A percentile compares a stretch with the other conserved stretches of the same genome.
These are phyloP conservation scores for Malus asiatica DNA, from an alignment of 306 rosid species.

Conservation along the genomic window DNA sequence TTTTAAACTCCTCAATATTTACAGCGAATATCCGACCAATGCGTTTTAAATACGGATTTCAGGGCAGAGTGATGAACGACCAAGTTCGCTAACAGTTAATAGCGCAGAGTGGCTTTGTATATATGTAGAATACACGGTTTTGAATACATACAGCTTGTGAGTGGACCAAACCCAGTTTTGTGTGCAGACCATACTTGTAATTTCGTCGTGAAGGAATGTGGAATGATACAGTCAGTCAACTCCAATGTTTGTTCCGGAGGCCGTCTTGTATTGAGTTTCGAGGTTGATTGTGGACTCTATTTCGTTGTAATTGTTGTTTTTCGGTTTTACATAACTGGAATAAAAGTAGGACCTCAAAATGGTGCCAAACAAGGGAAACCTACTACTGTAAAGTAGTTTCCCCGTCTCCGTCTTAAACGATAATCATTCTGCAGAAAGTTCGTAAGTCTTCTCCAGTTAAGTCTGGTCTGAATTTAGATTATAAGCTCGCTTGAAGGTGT, in stretches of 20 bases:
- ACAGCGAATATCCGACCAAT: not conserved
- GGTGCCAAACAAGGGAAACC: not conserved
- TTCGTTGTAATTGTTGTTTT: slow-evolving; percentile 1
- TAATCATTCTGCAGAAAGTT: not conserved
- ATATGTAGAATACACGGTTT: not conserved
- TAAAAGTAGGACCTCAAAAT: not conserved
- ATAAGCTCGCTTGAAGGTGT: too few species aligned
- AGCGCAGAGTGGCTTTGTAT: slow-evolving; percentile 1
- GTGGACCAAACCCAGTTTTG: slow-evolving; percentile 16
- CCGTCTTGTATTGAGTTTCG: slow-evolving; percentile 38
- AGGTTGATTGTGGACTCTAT: not conserved
- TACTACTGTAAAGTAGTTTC: not conserved
- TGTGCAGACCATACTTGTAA: slow-evolving; percentile 14
- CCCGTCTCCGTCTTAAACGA: not conserved
- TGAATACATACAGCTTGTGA: not conserved
- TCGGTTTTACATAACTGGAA: not conserved
- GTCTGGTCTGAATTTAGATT: too few species aligned
- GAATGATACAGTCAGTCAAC: slow-evolving; percentile 20
- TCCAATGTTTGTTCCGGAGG: slow-evolving; percentile 35
- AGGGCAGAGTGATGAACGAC: not conserved
- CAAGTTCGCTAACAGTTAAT: not conserved
- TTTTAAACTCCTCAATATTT: not conserved
- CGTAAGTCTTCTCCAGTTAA: not conserved
- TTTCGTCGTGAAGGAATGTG: slow-evolving; percentile 10
- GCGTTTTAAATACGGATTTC: not conserved